Evolutionary conservation across 108 stramenopile genomes (phyloP).

Genomic region (Nitzschia putrida): DNA sequence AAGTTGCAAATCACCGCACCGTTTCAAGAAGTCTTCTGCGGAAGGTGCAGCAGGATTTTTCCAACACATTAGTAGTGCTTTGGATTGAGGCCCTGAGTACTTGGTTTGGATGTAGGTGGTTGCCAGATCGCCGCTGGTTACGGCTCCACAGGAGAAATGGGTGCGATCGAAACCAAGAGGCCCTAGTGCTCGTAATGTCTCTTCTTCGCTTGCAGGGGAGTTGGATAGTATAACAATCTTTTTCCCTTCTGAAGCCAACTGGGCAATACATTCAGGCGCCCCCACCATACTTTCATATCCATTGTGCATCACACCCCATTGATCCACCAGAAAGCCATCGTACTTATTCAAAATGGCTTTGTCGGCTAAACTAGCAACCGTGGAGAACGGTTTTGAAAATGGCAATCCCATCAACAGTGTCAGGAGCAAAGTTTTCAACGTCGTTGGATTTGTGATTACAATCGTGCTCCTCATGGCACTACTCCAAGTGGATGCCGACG

Average conservation of each 20-base stretch:
- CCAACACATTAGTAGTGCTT: conserved; percentile 75
- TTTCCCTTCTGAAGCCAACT: conserved; percentile 51
- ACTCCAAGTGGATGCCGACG: too few relatives aligned
- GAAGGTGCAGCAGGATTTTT: conserved; percentile 29
- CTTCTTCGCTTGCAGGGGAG: conserved; percentile 59
- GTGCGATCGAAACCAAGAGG: conserved; percentile 67
- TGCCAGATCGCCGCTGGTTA: conserved; percentile 82
- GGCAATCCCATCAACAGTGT: neutral
- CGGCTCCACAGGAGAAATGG: conserved; percentile 66
- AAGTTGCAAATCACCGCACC: neutral
- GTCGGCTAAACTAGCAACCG: neutral
- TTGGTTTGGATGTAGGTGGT: conserved; percentile 42
- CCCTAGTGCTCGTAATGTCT: conserved; percentile 57
- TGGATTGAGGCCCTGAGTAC: conserved; percentile 26
- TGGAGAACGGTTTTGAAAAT: neutral
- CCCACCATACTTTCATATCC: conserved; percentile 65
- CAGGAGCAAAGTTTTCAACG: too few relatives aligned
- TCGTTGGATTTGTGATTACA: too few relatives aligned
- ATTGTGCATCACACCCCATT: conserved; percentile 92
- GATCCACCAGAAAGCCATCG: conserved; percentile 89
- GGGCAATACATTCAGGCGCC: conserved; percentile 58
- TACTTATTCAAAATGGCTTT: conserved; percentile 46
- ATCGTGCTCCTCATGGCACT: too few relatives aligned
- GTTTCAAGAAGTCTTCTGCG: conserved; percentile 2
- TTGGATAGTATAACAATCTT: conserved; percentile 86